Evolutionary conservation across 257 asterid species (phyloP).

Genomic region (Salvia rosmarinus): DNA sequence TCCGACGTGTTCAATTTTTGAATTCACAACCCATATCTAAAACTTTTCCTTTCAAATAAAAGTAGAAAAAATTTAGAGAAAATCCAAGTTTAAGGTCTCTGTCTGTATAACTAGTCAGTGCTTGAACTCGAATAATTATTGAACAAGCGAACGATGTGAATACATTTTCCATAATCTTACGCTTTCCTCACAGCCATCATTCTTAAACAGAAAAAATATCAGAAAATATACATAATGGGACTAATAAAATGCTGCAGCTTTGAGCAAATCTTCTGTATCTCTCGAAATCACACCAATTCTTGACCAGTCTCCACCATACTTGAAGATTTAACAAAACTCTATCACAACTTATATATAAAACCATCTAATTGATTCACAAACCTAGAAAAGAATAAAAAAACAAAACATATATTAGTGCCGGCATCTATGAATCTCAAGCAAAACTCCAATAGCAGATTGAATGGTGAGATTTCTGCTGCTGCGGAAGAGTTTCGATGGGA

Average conservation of each 20-base stretch:
- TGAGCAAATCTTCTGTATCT: slow-evolving; percentile 63
- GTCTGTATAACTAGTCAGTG: neutral
- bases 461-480: slow-evolving; percentile 46
- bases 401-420: slow-evolving; percentile 45
- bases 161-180: neutral
- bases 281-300: slow-evolving; percentile 78
- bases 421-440: slow-evolving; percentile 87
- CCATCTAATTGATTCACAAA: neutral
- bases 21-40: too few relatives aligned
- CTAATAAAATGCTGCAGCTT: slow-evolving; percentile 66
- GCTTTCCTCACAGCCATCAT: slow-evolving; percentile 37
- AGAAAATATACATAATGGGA: slow-evolving; percentile 65
- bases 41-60: too few relatives aligned
- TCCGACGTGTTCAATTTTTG: too few relatives aligned
- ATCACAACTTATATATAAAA: neutral
- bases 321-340: slow-evolving; percentile 28
- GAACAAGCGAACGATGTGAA: neutral
- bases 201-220: slow-evolving; percentile 39
- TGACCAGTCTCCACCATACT: slow-evolving; percentile 96
- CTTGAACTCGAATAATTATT: neutral
- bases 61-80: too few relatives aligned
- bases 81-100: neutral
- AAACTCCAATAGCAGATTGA: slow-evolving; percentile 63
- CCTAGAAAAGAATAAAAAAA: neutral
- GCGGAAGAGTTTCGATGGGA: slow-evolving; percentile 38